Evolutionary conservation across 345 rosid species (phyloP).

Genomic region (Citrus reticulata): DNA sequence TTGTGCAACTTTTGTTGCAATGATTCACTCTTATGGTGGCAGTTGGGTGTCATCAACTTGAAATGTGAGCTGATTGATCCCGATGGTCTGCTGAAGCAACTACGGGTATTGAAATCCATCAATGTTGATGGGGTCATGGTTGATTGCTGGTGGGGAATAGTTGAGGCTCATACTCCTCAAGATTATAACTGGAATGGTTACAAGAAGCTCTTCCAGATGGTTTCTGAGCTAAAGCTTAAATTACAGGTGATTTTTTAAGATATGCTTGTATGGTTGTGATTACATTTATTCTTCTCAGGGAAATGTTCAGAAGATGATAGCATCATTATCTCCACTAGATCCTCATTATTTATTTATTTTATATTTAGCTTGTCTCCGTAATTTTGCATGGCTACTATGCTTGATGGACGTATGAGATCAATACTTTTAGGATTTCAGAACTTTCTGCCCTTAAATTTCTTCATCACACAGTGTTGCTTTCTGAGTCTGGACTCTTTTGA

Average conservation of each 20-base stretch:
- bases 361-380: background rate
- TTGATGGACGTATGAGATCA: background rate
- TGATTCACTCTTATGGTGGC: slow-evolving; percentile 21
- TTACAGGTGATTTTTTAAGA: slow-evolving; percentile 58
- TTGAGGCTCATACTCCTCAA: slow-evolving; percentile 82
- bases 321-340: too few species aligned
- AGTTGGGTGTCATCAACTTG: slow-evolving; percentile 92
- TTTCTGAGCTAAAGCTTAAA: slow-evolving; percentile 78
- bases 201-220: slow-evolving; percentile 72
- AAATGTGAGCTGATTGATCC: slow-evolving; percentile 91
- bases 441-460: background rate
- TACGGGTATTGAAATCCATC: slow-evolving; percentile 70
- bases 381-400: background rate
- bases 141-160: slow-evolving; percentile 99
- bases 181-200: slow-evolving; percentile 97
- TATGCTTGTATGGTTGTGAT: slow-evolving; percentile 4
- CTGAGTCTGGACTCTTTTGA: background rate
- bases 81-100: slow-evolving; percentile 75
- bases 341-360: background rate
- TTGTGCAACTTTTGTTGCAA: slow-evolving; percentile 1
- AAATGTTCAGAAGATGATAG: background rate
- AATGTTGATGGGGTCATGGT: slow-evolving; percentile 83
- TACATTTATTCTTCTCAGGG: background rate
- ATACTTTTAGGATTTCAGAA: background rate
- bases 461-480: background rate